Conservation (phyloP, 106 monocot genomes). For the Dioscorea dumetorum region DNA sequence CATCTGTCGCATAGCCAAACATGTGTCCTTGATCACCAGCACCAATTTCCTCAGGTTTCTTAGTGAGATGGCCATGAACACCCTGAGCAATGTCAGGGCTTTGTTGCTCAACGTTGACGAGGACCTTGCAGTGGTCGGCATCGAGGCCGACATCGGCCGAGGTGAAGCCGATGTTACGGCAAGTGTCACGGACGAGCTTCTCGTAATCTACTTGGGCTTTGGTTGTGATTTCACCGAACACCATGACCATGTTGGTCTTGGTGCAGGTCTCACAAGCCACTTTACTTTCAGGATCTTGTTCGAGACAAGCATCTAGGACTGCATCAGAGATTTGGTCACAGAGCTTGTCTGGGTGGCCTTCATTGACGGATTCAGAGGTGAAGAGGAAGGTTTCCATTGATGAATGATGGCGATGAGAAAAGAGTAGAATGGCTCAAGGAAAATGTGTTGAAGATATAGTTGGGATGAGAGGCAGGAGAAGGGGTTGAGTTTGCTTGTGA, state of each 20-base stretch:
- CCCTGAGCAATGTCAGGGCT: conserved; percentile 29
- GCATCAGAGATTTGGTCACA: conserved; percentile 27
- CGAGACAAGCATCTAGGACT: conserved; percentile 18
- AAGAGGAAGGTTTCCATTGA: conserved; percentile 22
- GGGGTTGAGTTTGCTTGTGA: no score
- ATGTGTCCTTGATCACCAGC: conserved; percentile 24
- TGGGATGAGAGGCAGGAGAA: no score
- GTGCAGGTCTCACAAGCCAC: conserved; percentile 27
- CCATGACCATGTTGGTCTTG: conserved; percentile 28
- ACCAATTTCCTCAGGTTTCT: conserved; percentile 30
- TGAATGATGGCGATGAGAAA: no score
- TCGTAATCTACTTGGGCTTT: conserved; percentile 26
- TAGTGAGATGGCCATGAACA: conserved; percentile 21
- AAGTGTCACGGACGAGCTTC: conserved; percentile 23
- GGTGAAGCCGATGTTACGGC: conserved; percentile 14
- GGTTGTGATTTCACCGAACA: conserved; percentile 20
- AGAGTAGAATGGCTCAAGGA: no score
- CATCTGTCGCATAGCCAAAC: conserved; percentile 24
- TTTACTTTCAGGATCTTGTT: conserved; percentile 19
- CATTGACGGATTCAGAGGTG: conserved; percentile 23
- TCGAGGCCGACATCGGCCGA: conserved; percentile 21
- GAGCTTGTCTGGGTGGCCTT: conserved; percentile 24
- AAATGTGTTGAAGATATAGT: no score
- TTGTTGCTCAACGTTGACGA: conserved; percentile 26
- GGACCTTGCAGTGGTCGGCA: conserved; percentile 16